Evolutionary conservation across 1,139 yeast species (phyloP), one percentile per base, ranked within the genome.

Genomic region (Saccharomyces hybrid): DNA sequence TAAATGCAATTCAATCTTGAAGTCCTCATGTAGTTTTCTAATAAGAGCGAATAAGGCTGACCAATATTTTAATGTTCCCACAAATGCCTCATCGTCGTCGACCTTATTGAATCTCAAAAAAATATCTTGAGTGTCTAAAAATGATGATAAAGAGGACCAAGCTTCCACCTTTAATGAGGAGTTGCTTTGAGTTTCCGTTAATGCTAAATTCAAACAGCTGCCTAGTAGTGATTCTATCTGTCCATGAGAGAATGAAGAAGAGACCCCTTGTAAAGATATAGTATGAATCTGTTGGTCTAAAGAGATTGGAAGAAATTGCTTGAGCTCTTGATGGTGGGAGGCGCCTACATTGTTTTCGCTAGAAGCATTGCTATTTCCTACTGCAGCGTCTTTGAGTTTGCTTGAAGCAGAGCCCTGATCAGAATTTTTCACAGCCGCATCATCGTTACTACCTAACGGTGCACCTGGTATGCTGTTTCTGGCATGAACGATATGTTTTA

Each of bases 261-360:
- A 59, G 5, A 64, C 13, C 5, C 59, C 60, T 27, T 41, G 47
- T 8, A 66, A 27, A 4, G 66, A 57, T 11, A 66, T 41, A 2
- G 65, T 64, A 44, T 58, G 61, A 26, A 63, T 56, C 48, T 64
- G 70, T 47, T 66, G 66, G 41, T 59, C 60, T 27, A 61, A 47
- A 2, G 67, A 58, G 3, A 59, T 60, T 2, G 69, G 67, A 5
- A 63, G 54, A 53, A 67, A 65, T 31, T 62, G 60, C 52, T 61
- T 58, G 27, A 66, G 44, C 13, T 61, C 54, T 30, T 57, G 61
- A 47, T 56, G 62, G 23, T 38, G 20, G 13, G 42, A 38, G n/a
- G 42, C 23, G 42, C 25, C 23, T 14, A 38, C 42, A 8, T 14
- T 16, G 42, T 11, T 38, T 11, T 38, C 23, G 23, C 27, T 30